Base-by-base conservation (phyloP, 2,329 filamentous ascomycete species). In the Colletotrichum sp. region DNA sequence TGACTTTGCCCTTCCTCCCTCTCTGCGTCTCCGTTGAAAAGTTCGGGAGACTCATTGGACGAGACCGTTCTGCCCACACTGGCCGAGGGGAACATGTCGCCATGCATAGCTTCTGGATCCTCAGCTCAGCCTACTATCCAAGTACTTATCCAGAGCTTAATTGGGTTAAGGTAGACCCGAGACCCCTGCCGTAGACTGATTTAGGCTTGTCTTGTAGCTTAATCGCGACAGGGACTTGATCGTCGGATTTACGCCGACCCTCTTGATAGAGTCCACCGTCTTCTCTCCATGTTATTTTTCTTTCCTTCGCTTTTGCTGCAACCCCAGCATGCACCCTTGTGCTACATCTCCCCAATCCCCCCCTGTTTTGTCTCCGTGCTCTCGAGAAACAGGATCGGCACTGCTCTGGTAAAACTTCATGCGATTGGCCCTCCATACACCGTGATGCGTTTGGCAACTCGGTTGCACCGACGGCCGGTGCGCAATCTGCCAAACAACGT, bases 391-490 rank as follows among this genome's bases (percentile, higher is more conserved):
- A 44, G 28, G 21, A 60, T 44, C 52, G 49, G 44, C 52, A 18
- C 16, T 34, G 64, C 28, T 62, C 16, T 30, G 4, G n/a, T 32
- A 62, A 30, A 15, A 21, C 49, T 44, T 28, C 32, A 28, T 71
- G 68, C 72, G 68, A 75, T 67, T 72, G 68, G 72, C n/a, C 60
- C 49, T 21, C 21, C 30, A 72, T 49, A 24, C 15, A n/a, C 52
- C 52, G 30, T 60, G 52, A 60, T 28, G 36, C 21, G 26, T 55
- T 66, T 32, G 16, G 55, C 60, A 28, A 30, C 32, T 72, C 55
- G 36, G 69, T 75, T 72, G 68, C 69, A 75, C 55, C 44, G 55
- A 44, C 32, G 12, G 63, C 57, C 72, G 39, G 63, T 67, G 73
- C 73, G 39, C 59, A 74, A 36, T 34, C 36, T 36, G 21, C 59